phyloP scores from a whole-genome alignment of 768 basidiomycete genomes.

The Mrakia gelida region DNA sequence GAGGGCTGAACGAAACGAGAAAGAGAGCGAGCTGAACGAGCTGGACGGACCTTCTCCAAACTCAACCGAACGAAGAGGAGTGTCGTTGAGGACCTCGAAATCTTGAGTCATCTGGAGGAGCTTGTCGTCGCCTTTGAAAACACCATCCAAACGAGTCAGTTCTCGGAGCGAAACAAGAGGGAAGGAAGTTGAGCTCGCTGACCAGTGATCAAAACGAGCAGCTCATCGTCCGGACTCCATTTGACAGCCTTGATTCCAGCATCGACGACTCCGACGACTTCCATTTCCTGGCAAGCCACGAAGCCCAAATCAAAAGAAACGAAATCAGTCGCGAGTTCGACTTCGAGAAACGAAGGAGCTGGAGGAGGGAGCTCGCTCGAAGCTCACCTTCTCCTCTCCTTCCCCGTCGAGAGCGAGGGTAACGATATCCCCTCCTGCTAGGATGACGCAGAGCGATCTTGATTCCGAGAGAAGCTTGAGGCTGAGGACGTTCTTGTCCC shows the following conservation, averaged over 20 bases:
- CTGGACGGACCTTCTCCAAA: conserved; percentile 74
- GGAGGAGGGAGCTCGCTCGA: conserved; percentile 49
- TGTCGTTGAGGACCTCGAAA: conserved; percentile 83
- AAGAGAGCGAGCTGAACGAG: neutral
- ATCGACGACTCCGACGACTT: conserved; percentile 83
- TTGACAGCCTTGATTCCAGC: conserved; percentile 72
- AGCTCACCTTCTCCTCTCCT: conserved; percentile 36
- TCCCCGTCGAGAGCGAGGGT: conserved; percentile 52
- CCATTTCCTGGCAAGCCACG: conserved; percentile 50
- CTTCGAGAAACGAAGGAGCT: no score
- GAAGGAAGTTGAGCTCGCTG: conserved; percentile 28
- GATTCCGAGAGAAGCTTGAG: conserved; percentile 69
- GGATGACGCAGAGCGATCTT: conserved; percentile 61
- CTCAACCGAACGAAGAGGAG: conserved; percentile 62
- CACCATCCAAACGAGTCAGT: neutral
- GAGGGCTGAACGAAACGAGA: neutral
- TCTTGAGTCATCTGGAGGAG: conserved; percentile 81
- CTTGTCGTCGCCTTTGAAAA: conserved; percentile 60
- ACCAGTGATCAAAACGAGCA: conserved; percentile 80
- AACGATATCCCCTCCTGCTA: conserved; percentile 76
- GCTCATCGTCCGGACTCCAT: conserved; percentile 89
- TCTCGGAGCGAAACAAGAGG: neutral
- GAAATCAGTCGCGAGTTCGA: neutral
- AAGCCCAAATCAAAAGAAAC: neutral
- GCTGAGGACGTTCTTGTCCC: conserved; percentile 16